A percentile compares a stretch with the other conserved stretches of the same genome.
These are phyloP conservation scores for Parastagonospora nodorum DNA, from an alignment of 2,329 filamentous ascomycete species.

Conservation along the genomic window DNA sequence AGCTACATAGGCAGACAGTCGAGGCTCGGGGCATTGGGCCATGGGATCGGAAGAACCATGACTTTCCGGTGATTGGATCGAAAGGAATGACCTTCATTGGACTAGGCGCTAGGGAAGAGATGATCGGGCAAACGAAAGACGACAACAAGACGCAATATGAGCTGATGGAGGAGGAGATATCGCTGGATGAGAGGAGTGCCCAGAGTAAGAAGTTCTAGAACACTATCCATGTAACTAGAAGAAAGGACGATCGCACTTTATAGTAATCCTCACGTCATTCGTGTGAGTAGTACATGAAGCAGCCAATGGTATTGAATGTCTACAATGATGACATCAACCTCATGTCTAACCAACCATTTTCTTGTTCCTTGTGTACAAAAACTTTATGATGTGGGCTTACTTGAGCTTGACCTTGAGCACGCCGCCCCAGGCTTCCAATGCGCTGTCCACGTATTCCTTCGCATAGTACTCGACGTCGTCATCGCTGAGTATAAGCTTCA, in stretches of 20 bases:
- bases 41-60: conserved; percentile 17
- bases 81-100: conserved; percentile 1
- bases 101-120: not conserved
- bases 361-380: not conserved
- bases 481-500: conserved; percentile 27
- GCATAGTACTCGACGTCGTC: conserved; percentile 31
- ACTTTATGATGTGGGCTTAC: conserved; percentile 11
- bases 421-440: conserved; percentile 35
- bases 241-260: no score
- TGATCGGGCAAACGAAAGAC: not conserved
- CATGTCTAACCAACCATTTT: no score
- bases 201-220: no score
- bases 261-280: no score
- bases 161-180: not conserved
- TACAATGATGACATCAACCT: no score
- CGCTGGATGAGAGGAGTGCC: no score
- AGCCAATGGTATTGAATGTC: no score
- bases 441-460: conserved; percentile 38
- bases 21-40: conserved; percentile 20
- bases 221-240: no score
- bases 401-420: conserved; percentile 41
- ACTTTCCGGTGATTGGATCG: conserved; percentile 16
- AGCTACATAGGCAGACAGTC: conserved; percentile 19
- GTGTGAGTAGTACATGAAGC: no score
- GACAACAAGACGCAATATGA: not conserved